Evolutionary conservation across 768 basidiomycete genomes (phyloP).

Genomic region (Amanita pseudoporphyria): DNA sequence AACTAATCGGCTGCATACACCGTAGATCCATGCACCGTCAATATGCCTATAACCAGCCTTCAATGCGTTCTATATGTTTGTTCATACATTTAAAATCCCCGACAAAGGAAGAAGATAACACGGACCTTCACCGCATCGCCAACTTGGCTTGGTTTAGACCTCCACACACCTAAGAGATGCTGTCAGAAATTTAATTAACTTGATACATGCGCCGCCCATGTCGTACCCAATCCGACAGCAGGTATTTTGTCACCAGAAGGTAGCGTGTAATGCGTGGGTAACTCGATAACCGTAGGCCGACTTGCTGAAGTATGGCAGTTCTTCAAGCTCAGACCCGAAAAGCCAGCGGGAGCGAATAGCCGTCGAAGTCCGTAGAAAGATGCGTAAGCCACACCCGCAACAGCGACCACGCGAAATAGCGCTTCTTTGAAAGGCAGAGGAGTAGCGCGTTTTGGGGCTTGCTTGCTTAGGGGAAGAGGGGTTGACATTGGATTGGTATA

Average conservation of each 20-base stretch:
- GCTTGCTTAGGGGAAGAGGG: neutral
- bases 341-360: neutral
- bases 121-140: constrained; percentile 55
- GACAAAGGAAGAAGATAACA: neutral
- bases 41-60: constrained; percentile 61
- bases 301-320: constrained; percentile 8
- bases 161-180: constrained; percentile 46
- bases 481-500: neutral
- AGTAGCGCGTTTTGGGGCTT: neutral
- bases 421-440: constrained; percentile 5
- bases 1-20: constrained; percentile 25
- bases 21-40: constrained; percentile 65
- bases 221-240: constrained; percentile 50
- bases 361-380: constrained; percentile 6
- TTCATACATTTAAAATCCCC: neutral
- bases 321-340: neutral
- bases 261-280: constrained; percentile 44
- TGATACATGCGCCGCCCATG: neutral
- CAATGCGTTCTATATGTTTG: constrained; percentile 43
- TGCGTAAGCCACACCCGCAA: constrained; percentile 10
- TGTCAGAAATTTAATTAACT: neutral
- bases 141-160: constrained; percentile 46
- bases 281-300: constrained; percentile 7
- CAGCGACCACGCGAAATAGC: constrained; percentile 6
- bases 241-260: constrained; percentile 65